A percentile compares a stretch with the other conserved stretches of the same genome.
These are phyloP conservation scores for Skeletonema grethae DNA, from an alignment of 108 stramenopile species.

Conservation along the genomic window DNA sequence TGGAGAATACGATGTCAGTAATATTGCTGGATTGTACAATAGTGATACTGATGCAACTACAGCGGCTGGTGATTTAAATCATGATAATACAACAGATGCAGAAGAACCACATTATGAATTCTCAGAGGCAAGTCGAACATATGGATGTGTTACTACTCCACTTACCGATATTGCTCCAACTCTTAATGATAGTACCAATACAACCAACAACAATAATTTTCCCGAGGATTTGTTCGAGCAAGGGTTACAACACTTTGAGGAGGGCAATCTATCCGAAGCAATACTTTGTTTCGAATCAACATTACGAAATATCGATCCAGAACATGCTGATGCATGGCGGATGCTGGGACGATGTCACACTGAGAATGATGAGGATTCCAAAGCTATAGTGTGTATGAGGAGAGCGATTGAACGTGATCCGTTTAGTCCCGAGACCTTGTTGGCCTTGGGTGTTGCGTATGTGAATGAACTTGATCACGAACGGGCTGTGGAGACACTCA, in stretches of 20 bases:
- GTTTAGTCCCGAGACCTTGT: slow-evolving; percentile 78
- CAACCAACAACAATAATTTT: slow-evolving; percentile 3
- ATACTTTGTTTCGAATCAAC: slow-evolving; percentile 89
- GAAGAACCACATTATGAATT: slow-evolving; percentile 45
- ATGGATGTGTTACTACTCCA: slow-evolving; percentile 25
- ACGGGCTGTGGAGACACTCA: slow-evolving; percentile 77
- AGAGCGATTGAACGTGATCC: slow-evolving; percentile 91
- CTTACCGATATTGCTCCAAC: slow-evolving; percentile 25
- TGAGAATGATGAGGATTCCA: slow-evolving; percentile 90
- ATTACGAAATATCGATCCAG: slow-evolving; percentile 66
- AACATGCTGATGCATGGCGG: slow-evolving; percentile 86
- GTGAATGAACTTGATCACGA: slow-evolving; percentile 94
- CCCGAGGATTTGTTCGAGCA: slow-evolving; percentile 68
- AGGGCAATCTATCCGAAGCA: slow-evolving; percentile 84
- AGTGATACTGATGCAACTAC: slow-evolving; percentile 6
- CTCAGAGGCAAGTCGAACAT: slow-evolving; percentile 37
- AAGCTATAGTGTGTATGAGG: slow-evolving; percentile 91
- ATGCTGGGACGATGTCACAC: slow-evolving; percentile 92
- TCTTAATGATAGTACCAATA: background rate
- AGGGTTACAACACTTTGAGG: slow-evolving; percentile 74
- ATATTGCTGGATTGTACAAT: slow-evolving; percentile 28
- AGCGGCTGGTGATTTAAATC: background rate
- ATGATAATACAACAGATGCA: background rate
- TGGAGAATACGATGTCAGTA: slow-evolving; percentile 22
- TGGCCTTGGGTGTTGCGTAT: slow-evolving; percentile 90